phyloP scores from a whole-genome alignment of 768 basidiomycete species.

The Suillus sp. region DNA sequence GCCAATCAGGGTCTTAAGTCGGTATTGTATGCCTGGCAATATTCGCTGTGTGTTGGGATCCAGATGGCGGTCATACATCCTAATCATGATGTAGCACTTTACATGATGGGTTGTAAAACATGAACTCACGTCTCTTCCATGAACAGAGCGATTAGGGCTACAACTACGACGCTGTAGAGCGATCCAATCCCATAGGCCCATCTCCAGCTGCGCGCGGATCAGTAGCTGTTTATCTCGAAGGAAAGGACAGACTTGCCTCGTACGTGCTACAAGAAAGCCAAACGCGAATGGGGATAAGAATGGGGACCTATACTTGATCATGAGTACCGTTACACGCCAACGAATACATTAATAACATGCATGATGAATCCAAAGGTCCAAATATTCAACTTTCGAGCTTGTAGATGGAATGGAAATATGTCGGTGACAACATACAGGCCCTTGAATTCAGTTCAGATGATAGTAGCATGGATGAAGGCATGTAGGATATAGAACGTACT shows the following conservation, averaged over 20 bases:
- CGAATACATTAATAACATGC: constrained; percentile 46
- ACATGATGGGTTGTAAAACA: neutral
- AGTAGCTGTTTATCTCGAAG: neutral
- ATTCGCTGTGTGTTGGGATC: constrained; percentile 30
- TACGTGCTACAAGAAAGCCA: constrained; percentile 31
- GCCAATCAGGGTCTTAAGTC: constrained; percentile 50
- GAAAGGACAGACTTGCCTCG: constrained; percentile 21
- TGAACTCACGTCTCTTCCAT: constrained; percentile 50
- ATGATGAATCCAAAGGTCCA: constrained; percentile 57
- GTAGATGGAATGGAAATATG: constrained; percentile 56
- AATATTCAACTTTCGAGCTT: constrained; percentile 51
- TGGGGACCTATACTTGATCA: constrained; percentile 30
- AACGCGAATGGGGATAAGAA: constrained; percentile 34
- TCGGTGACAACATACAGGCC: constrained; percentile 50
- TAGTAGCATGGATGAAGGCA: neutral
- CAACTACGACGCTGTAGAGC: constrained; percentile 48
- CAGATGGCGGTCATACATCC: constrained; percentile 44
- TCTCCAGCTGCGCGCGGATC: constrained; percentile 37
- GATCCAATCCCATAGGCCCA: constrained; percentile 58
- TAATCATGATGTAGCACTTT: constrained; percentile 16
- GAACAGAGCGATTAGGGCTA: constrained; percentile 48
- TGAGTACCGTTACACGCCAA: constrained; percentile 30
- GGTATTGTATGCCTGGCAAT: constrained; percentile 38
- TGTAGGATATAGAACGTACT: constrained; percentile 26
- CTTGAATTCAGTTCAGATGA: constrained; percentile 20